Base-by-base conservation (phyloP, 768 basidiomycete genomes). In the Mrakia blollopis region DNA sequence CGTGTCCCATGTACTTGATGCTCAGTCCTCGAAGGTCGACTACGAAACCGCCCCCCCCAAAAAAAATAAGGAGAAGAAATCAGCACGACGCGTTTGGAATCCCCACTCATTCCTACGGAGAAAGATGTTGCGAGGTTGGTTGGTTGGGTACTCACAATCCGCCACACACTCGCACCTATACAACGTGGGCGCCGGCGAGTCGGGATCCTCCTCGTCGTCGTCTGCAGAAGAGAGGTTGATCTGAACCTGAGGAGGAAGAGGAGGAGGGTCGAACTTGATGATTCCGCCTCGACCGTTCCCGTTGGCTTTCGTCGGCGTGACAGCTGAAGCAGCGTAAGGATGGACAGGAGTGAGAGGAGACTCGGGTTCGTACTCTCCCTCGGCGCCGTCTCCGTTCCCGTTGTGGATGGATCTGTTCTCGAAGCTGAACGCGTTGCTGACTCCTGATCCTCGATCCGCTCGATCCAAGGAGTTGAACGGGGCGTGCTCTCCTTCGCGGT, bases 101-200 rank as follows among this genome's bases (percentile, higher is more conserved):
- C n/a, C n/a, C n/a, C n/a, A n/a, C n/a, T n/a, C n/a, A n/a, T n/a
- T n/a, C n/a, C n/a, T n/a, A n/a, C n/a, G n/a, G n/a, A n/a, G n/a
- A n/a, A n/a, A n/a, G n/a, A n/a, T n/a, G n/a, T n/a, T n/a, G n/a
- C n/a, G n/a, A n/a, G n/a, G n/a, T n/a, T n/a, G n/a, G n/a, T n/a
- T n/a, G n/a, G n/a, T n/a, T n/a, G n/a, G n/a, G n/a, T n/a, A 74
- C 32, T 62, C 61, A 37, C 83, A 84, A 35, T 82, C 81, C 18
- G 84, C 84, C 8, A 84, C 84, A 69, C 81, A 83, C 16, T 80
- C 81, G 75, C 84, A 84, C 63, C 82, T 80, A 75, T 84, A 84
- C 32, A 84, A 61, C 7, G 81, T 68, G 68, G 52, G 82, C 82
- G 50, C 81, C 75, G 44, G 68, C 41, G 32, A 74, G 32, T 78